A percentile compares a stretch with the other conserved stretches of the same genome.
Evolutionary conservation across 345 rosid genomes (phyloP).

Genomic region (Atalantia buxifolia): DNA sequence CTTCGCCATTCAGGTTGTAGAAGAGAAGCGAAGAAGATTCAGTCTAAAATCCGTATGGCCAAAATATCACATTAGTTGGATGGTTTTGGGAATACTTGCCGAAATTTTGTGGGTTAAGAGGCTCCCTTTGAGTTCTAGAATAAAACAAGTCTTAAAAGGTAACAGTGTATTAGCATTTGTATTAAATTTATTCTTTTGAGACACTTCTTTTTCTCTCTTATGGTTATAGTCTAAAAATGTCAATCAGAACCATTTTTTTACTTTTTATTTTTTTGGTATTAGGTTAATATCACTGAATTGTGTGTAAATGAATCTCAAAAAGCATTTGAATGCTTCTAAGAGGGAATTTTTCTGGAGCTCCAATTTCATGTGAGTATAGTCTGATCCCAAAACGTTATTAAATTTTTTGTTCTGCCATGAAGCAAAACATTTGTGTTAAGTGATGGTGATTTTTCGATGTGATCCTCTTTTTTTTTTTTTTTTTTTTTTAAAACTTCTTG

Average conservation of each 20-base stretch:
- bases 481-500: background rate
- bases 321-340: background rate
- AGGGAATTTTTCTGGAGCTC: background rate
- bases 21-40: conserved; percentile 54
- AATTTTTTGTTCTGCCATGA: background rate
- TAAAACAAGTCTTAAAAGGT: background rate
- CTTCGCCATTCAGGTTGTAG: conserved; percentile 51
- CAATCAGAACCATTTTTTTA: background rate
- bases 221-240: background rate
- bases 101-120: conserved; percentile 1
- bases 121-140: background rate
- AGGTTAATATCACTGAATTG: background rate
- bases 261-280: too few species aligned
- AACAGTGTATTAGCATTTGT: background rate
- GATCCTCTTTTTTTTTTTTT: background rate
- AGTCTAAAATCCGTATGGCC: conserved; percentile 46
- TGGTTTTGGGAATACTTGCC: background rate
- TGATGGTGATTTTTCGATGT: background rate
- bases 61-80: conserved; percentile 24
- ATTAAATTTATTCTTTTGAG: background rate
- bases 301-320: background rate
- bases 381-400: background rate
- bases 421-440: background rate
- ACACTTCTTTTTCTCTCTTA: background rate
- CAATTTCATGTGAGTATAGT: background rate